A percentile compares a stretch with the other conserved stretches of the same genome.
Evolutionary conservation across 208 protist species (phyloP).

Genomic region (Leishmania tropica): DNA sequence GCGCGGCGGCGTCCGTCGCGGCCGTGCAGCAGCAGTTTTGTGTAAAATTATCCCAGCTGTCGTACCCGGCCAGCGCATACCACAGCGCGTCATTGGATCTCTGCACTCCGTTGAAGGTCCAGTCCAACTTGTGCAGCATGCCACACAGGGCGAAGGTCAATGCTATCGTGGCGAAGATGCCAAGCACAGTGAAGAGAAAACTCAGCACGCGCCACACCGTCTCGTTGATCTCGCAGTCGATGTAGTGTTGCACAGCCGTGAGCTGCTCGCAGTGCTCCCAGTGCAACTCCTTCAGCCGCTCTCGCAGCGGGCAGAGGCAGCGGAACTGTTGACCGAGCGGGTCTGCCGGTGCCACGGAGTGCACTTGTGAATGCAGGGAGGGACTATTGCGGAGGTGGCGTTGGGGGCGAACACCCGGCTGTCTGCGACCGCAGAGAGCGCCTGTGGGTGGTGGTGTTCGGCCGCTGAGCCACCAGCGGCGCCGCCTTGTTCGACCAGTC

Average conservation of each 20-base stretch:
- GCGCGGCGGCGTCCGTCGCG: too few species aligned
- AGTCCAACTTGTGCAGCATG: too few species aligned
- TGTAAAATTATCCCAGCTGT: too few species aligned
- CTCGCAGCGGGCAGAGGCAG: conserved; percentile 55
- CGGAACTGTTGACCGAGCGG: conserved; percentile 38
- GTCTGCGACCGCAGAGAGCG: not conserved
- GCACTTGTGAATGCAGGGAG: not conserved
- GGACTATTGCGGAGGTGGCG: not conserved
- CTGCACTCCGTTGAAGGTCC: too few species aligned
- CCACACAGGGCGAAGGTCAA: too few species aligned
- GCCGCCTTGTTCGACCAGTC: too few species aligned
- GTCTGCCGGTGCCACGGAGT: not conserved
- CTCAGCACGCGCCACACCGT: conserved; percentile 48
- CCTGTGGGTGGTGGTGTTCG: not conserved
- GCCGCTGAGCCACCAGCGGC: not conserved
- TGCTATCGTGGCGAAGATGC: too few species aligned
- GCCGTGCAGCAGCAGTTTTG: too few species aligned
- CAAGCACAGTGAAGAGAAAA: too few species aligned
- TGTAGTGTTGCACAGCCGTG: conserved; percentile 47
- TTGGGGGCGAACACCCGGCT: not conserved
- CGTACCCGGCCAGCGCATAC: too few species aligned
- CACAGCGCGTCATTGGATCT: too few species aligned
- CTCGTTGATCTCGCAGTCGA: conserved; percentile 57
- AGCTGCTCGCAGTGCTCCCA: conserved; percentile 46
- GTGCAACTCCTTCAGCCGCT: conserved; percentile 43